phyloP scores from a whole-genome alignment of 768 basidiomycete genomes.

The Collybia sordida region DNA sequence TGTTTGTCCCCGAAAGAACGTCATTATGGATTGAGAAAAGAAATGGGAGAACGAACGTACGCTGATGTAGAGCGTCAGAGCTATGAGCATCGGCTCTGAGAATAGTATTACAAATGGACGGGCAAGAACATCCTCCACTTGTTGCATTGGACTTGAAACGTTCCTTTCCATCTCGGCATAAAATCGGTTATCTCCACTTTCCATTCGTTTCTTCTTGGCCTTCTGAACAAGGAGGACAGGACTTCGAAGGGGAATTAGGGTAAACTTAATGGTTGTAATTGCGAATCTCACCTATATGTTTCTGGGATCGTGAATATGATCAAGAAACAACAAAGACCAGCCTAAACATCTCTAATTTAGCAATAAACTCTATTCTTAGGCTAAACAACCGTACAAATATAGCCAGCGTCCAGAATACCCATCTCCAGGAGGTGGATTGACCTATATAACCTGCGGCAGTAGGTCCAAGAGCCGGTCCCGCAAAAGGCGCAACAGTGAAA shows the following conservation, averaged over 20 bases:
- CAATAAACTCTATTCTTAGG: not conserved
- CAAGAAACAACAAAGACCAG: slow-evolving; percentile 45
- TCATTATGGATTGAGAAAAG: not conserved
- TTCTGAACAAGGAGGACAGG: slow-evolving; percentile 56
- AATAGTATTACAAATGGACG: slow-evolving; percentile 66
- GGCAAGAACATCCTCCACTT: slow-evolving; percentile 45
- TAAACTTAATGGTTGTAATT: not conserved
- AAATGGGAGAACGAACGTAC: slow-evolving; percentile 27
- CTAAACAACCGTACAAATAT: slow-evolving; percentile 46
- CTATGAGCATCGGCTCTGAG: slow-evolving; percentile 65
- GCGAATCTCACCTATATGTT: slow-evolving; percentile 51
- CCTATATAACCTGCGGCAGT: slow-evolving; percentile 48
- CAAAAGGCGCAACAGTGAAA: slow-evolving; percentile 66
- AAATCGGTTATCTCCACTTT: slow-evolving; percentile 50
- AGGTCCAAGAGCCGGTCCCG: slow-evolving; percentile 63
- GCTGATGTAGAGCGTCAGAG: slow-evolving; percentile 62
- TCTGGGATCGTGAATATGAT: slow-evolving; percentile 62
- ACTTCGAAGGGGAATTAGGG: slow-evolving; percentile 22
- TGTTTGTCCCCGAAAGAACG: slow-evolving; percentile 15
- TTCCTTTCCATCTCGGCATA: slow-evolving; percentile 51
- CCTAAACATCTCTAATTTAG: slow-evolving; percentile 26
- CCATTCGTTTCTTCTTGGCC: slow-evolving; percentile 48
- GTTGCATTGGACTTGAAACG: slow-evolving; percentile 34
- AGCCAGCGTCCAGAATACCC: slow-evolving; percentile 66
- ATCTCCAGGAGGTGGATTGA: slow-evolving; percentile 55